Evolutionary conservation across 208 protist species (phyloP).

Genomic region (Novymonas esmeraldas): DNA sequence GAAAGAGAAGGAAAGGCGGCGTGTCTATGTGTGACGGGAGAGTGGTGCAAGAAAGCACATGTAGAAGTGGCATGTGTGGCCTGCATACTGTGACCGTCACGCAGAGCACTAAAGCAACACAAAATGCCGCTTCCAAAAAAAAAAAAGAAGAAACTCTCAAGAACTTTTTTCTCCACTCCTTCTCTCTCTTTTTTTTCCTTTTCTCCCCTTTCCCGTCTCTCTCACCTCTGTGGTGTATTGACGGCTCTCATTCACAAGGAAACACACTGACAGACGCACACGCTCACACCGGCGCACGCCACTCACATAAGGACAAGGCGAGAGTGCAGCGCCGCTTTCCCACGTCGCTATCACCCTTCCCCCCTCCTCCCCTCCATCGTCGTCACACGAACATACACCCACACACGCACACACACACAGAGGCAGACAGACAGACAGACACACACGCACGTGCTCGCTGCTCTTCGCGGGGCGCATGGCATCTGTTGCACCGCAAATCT

Average conservation of each 20-base stretch:
- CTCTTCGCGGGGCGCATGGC: slow-evolving; percentile 10
- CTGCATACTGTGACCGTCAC: too few relatives aligned
- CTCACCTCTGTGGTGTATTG: too few relatives aligned
- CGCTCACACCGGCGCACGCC: too few relatives aligned
- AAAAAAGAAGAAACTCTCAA: neutral
- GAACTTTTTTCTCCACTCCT: neutral
- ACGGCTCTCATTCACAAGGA: too few relatives aligned
- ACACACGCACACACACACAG: neutral
- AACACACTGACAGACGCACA: too few relatives aligned
- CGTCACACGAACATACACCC: neutral
- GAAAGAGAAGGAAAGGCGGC: too few relatives aligned
- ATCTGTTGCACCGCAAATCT: slow-evolving; percentile 54
- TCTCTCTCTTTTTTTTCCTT: neutral
- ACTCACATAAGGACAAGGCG: too few relatives aligned
- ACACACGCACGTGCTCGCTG: neutral
- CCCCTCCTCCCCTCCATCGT: neutral
- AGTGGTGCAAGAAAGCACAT: too few relatives aligned
- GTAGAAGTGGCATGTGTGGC: too few relatives aligned
- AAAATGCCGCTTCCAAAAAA: neutral
- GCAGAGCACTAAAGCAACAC: neutral
- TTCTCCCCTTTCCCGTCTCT: neutral
- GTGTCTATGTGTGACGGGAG: too few relatives aligned
- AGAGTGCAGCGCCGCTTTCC: neutral
- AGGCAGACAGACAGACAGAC: neutral
- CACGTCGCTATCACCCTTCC: too few relatives aligned